Evolutionary conservation across 2,329 filamentous ascomycete genomes (phyloP), one percentile per base, ranked within the genome.

Genomic region (Cladophialophora yegresii): DNA sequence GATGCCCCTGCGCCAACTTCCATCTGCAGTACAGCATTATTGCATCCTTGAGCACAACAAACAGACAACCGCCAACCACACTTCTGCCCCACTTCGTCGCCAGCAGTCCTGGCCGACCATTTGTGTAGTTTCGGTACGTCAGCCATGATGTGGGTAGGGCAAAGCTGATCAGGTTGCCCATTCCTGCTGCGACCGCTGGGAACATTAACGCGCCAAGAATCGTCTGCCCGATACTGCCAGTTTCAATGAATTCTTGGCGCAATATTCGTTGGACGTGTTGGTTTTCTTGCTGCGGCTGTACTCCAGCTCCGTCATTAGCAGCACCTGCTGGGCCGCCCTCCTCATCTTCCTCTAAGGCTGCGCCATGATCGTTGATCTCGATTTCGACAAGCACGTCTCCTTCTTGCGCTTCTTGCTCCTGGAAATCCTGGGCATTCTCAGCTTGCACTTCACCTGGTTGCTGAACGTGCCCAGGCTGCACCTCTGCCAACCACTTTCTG

Each of bases 21-120:
- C 80, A 82, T 62, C 80, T 76, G 56, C 79, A 86, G 71, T 88
- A 89, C 1, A 88, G 76, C 70, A 86, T 77, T 36, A 88, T 71
- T 6, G 83, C 84, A 74, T 89, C 87, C 75, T 93, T 95, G 58
- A 96, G 76, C 9, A 96, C 87, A 16, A 98, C 88, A 72, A 93
- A 96, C 22, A 96, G 78, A 74, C 91, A 95, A 0, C 95, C 95
- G 1, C 95, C 95, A 0, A 95, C 84, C 2, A 99, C 81, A 72
- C 91, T 97, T 62, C 95, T 84, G 0, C 92, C 95, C 92, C 95
- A 98, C 64, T 88, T 87, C 70, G 90, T 86, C 73, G 95, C 90
- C 33, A 99, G 76, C 28, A 98, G 80, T 0, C 90, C 88, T 0
- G 85, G 85, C 2, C 84, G 80, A 40, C 80, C 74, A 32, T 74